phyloP scores from a whole-genome alignment of 805 yeast species.

The Wickerhamomyces bovis region DNA sequence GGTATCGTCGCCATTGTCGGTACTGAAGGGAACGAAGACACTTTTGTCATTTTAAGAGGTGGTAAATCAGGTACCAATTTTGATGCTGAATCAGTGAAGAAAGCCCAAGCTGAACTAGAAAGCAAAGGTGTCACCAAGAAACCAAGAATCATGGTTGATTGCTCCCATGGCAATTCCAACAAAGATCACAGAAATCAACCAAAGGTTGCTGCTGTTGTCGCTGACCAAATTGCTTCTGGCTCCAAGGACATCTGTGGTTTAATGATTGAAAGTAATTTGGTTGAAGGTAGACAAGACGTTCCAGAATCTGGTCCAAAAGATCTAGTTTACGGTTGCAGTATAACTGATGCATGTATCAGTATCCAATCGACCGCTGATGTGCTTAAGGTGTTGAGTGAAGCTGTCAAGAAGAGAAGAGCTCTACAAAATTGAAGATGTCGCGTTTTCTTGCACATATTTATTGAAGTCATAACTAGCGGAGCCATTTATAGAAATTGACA shows the following conservation, averaged over 20 bases:
- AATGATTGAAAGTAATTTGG: constrained; percentile 92
- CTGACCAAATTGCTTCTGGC: constrained; percentile 75
- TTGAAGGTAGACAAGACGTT: constrained; percentile 90
- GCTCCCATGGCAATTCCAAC: constrained; percentile 93
- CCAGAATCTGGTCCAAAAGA: constrained; percentile 67
- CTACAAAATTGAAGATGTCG: background rate
- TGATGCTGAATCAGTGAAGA: constrained; percentile 67
- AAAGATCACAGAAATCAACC: constrained; percentile 94
- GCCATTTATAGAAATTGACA: background rate
- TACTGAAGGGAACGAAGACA: constrained; percentile 87
- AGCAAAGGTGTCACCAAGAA: constrained; percentile 34
- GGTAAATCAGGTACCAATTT: constrained; percentile 91
- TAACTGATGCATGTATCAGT: constrained; percentile 96
- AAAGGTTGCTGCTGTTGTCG: constrained; percentile 69
- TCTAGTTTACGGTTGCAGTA: constrained; percentile 87
- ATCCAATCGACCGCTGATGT: constrained; percentile 81
- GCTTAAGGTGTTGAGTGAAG: constrained; percentile 64
- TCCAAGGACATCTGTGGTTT: constrained; percentile 78
- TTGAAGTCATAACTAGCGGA: background rate
- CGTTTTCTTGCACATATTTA: background rate
- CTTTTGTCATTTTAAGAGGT: constrained; percentile 91
- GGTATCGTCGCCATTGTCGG: constrained; percentile 96
- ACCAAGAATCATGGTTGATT: constrained; percentile 88
- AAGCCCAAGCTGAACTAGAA: constrained; percentile 54
- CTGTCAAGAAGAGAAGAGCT: constrained; percentile 72